Evolutionary conservation across 306 rosid genomes (phyloP).

Genomic region (Dalbergia cultrata): DNA sequence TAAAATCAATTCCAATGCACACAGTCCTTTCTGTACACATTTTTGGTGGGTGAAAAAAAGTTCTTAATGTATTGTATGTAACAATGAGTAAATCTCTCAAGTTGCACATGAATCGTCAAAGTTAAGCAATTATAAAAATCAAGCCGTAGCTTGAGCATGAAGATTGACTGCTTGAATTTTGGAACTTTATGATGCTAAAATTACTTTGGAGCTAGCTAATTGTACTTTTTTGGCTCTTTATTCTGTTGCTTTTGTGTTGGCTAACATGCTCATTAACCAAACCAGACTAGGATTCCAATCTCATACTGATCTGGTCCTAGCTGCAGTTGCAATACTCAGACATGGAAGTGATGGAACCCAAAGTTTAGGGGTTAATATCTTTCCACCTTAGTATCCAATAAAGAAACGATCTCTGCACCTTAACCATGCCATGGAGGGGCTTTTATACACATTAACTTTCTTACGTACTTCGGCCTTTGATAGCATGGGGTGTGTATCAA

Average conservation of each 20-base stretch:
- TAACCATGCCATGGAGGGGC: background rate
- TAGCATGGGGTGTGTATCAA: background rate
- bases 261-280: slow-evolving; percentile 14
- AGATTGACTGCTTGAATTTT: background rate
- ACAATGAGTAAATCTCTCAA: background rate
- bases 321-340: slow-evolving; percentile 11
- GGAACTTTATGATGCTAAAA: background rate
- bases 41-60: too few relatives aligned
- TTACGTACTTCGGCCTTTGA: slow-evolving; percentile 2
- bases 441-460: slow-evolving; percentile 21
- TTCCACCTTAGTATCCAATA: background rate
- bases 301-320: background rate
- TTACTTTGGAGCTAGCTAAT: background rate
- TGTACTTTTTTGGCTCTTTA: background rate
- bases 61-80: too few relatives aligned
- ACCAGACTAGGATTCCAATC: background rate
- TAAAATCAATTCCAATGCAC: background rate
- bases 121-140: background rate
- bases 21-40: background rate
- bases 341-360: slow-evolving; percentile 35
- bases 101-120: slow-evolving; percentile 9
- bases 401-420: slow-evolving; percentile 32
- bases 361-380: background rate
- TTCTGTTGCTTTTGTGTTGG: background rate
- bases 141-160: background rate